A percentile compares a stretch with the other conserved stretches of the same genome.
Conservation (phyloP, 345 rosid genomes). For the Eucalyptus tenuipes region DNA sequence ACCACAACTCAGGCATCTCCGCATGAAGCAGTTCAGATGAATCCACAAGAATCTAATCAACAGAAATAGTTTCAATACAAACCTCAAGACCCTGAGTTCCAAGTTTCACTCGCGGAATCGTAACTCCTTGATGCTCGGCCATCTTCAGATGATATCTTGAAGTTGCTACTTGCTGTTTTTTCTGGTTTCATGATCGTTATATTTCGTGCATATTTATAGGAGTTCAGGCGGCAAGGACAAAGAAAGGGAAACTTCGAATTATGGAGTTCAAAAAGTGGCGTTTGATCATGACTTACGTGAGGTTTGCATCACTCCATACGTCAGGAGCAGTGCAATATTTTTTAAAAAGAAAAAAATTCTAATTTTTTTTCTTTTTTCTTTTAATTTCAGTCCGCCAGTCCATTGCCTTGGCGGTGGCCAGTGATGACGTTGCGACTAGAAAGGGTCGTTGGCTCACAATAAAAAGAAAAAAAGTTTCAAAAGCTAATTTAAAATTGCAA, state of each 20-base stretch:
- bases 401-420: neutral
- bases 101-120: slow-evolving; percentile 2
- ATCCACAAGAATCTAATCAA: neutral
- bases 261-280: neutral
- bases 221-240: neutral
- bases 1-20: neutral
- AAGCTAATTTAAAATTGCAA: fast-evolving
- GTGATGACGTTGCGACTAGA: neutral
- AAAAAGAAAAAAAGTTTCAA: neutral
- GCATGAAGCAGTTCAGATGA: neutral
- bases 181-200: neutral
- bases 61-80: neutral
- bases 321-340: neutral
- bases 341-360: too few relatives aligned
- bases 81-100: slow-evolving; percentile 6
- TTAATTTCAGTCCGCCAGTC: neutral
- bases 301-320: neutral
- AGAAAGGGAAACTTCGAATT: neutral
- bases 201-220: neutral
- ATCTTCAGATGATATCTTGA: neutral
- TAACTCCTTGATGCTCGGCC: neutral
- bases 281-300: neutral
- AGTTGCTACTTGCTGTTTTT: neutral
- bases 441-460: neutral
- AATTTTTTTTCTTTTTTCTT: too few relatives aligned